Base-by-base conservation (phyloP, 2,329 filamentous ascomycete genomes). In the Scortechinia acanthostroma region DNA sequence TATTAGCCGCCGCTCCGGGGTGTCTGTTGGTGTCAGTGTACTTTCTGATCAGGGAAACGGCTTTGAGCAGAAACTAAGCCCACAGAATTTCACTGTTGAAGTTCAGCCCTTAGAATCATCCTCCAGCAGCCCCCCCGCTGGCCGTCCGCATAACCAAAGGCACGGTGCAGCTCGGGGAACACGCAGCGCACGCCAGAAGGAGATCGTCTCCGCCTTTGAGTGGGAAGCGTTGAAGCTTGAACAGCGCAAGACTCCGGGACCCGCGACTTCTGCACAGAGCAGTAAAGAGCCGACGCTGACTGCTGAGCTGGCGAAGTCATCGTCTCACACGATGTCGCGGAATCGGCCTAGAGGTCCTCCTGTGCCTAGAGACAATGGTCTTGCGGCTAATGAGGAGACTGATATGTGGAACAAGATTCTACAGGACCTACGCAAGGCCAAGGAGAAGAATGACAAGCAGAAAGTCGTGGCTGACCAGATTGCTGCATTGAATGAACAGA, bases 361-460 rank as follows among this genome's bases (percentile, higher is more conserved):
- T 10, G 48, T 55, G 30, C 58, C 60, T 46, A 57, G 64, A 42
- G 64, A 66, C 50, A 66, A 67, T 54, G 63, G 63, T 20, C 56
- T 62, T n/a, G 63, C 62, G 16, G 63, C 62, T 22, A 66, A 65
- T 44, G 64, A 68, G 53, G 64, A 68, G 47, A 60, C 64, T 48
- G 64, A 68, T 47, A 63, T 68, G 54, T 68, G 63, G 63, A 66
- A 65, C 48, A 61, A 62, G 49, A 66, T 68, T 40, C 56, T 62
- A 40, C 61, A 64, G 46, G 63, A 67, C 48, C 54, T 68, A 35
- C 56, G 57, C 47, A 66, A 66, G 50, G 63, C 64, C 28, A 63
- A 65, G 43, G 64, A 68, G 52, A 66, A 63, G 48, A 65, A 66
- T 47, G 64, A 66, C 47, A 62, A 64, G 46, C 64, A 68, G 48